These are phyloP conservation scores for Citrullus colocynthis DNA, from an alignment of 306 rosid species.

Conservation along the genomic window DNA sequence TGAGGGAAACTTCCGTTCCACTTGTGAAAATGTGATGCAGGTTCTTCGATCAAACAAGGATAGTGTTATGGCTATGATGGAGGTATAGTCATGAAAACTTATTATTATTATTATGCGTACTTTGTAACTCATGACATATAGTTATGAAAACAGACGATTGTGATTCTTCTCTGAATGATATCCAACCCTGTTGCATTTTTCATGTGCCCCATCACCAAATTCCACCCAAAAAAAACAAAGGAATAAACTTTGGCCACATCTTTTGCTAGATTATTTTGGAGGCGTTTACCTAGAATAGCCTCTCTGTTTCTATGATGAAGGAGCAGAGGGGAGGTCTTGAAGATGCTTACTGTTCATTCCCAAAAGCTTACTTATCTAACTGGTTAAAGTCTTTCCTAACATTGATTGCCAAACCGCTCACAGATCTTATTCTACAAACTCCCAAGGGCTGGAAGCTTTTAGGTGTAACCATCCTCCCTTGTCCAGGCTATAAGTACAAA, in stretches of 20 bases:
- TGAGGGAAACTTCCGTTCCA: conserved; percentile 96
- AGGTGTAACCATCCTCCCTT: background rate
- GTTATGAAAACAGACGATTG: background rate
- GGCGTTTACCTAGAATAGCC: background rate
- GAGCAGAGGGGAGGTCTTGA: too few species aligned
- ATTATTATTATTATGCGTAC: background rate
- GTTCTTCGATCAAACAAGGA: conserved; percentile 78
- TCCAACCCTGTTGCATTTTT: too few species aligned
- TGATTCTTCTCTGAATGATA: background rate
- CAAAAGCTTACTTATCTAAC: too few species aligned
- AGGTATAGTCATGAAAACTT: conserved; percentile 36
- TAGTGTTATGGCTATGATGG: conserved; percentile 99
- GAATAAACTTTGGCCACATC: background rate
- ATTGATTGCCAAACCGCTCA: background rate
- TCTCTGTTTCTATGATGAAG: too few species aligned
- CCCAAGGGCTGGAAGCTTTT: background rate
- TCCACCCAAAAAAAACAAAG: too few species aligned
- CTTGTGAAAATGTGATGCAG: conserved; percentile 94
- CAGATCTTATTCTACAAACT: background rate
- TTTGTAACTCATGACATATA: background rate
- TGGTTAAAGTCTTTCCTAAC: background rate
- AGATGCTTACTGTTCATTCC: too few species aligned
- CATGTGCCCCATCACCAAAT: background rate
- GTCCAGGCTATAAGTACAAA: background rate
- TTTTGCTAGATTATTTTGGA: background rate